phyloP scores from a whole-genome alignment of 2,329 filamentous ascomycete species.

The Apiospora aurea region DNA sequence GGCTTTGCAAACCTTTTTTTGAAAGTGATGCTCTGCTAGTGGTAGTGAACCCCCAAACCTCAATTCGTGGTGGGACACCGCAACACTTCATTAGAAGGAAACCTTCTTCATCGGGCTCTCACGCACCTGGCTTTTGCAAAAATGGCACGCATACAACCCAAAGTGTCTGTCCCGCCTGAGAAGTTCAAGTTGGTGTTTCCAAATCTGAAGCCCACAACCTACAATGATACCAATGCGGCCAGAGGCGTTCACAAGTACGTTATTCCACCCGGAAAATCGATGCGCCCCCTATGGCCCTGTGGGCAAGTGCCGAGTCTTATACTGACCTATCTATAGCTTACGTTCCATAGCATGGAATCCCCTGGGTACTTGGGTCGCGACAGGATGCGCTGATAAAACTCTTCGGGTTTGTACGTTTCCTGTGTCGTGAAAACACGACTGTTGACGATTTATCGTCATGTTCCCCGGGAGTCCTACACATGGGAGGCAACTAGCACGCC shows the following conservation, averaged over 20 bases:
- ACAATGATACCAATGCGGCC: constrained; percentile 40
- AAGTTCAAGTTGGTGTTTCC: constrained; percentile 43
- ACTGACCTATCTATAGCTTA: constrained; percentile 57
- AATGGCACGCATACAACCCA: constrained; percentile 41
- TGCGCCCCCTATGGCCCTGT: too few relatives aligned
- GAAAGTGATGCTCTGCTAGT: neutral
- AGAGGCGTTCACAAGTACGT: constrained; percentile 42
- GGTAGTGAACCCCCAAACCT: too few relatives aligned
- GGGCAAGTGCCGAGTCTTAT: neutral
- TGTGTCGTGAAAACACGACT: neutral
- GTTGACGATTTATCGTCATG: neutral
- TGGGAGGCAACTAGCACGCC: neutral
- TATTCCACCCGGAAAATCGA: constrained; percentile 25
- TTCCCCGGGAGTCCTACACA: neutral
- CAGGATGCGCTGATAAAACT: constrained; percentile 74
- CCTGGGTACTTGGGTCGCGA: constrained; percentile 82
- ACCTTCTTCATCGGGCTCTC: neutral
- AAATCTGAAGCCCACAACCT: constrained; percentile 42
- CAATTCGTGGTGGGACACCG: neutral
- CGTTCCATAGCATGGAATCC: constrained; percentile 91
- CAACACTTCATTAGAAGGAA: neutral
- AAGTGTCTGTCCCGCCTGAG: constrained; percentile 42
- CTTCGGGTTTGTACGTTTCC: constrained; percentile 72
- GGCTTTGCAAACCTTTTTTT: neutral
- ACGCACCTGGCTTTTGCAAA: neutral